These are phyloP conservation scores for Saccharomyces paradoxus DNA, from an alignment of 805 yeast genomes.

Conservation along the genomic window DNA sequence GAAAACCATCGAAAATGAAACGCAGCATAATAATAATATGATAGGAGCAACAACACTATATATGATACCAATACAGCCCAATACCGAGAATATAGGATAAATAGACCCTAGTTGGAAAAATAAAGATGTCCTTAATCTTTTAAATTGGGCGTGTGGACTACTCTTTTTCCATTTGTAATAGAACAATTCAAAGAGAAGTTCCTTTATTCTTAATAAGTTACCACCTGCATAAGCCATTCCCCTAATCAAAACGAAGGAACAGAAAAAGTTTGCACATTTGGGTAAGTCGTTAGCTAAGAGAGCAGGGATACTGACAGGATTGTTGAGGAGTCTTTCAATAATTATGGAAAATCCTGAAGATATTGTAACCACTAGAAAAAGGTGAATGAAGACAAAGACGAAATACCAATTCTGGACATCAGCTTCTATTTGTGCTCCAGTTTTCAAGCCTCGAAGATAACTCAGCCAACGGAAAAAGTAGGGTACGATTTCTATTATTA, in stretches of 20 bases:
- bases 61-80: conserved; percentile 70
- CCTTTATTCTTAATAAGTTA: conserved; percentile 52
- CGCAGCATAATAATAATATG: conserved; percentile 50
- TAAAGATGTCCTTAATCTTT: conserved; percentile 38
- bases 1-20: conserved; percentile 50
- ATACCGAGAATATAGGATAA: conserved; percentile 68
- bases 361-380: conserved; percentile 75
- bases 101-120: conserved; percentile 67
- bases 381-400: conserved; percentile 69
- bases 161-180: conserved; percentile 33
- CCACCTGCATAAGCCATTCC: conserved; percentile 73
- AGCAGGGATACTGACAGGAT: conserved; percentile 65
- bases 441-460: conserved; percentile 46
- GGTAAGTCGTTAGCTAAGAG: conserved; percentile 74
- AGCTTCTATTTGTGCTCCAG: conserved; percentile 57
- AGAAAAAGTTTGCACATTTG: conserved; percentile 78
- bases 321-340: conserved; percentile 50
- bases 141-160: conserved; percentile 55
- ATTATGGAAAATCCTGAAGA: conserved; percentile 70
- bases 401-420: conserved; percentile 74
- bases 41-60: conserved; percentile 76
- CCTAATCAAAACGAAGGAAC: conserved; percentile 64
- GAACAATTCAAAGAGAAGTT: conserved; percentile 36
- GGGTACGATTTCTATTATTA: conserved; percentile 57
- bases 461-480: conserved; percentile 47